Evolutionary conservation across 768 basidiomycete genomes (phyloP).

Genomic region (Podaxis sp.): DNA sequence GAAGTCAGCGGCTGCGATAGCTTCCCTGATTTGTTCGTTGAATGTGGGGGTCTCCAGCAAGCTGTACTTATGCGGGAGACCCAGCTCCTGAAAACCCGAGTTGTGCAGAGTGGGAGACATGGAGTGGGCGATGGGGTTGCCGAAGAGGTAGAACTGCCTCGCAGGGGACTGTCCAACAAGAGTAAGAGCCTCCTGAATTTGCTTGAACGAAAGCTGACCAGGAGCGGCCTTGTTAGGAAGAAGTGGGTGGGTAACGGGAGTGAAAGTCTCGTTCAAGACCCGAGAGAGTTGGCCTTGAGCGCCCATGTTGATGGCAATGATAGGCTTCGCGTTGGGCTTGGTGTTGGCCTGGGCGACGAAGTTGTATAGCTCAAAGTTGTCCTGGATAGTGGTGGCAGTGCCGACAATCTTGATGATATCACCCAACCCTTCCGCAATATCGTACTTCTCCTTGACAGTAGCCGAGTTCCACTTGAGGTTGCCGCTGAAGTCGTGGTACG

Average conservation of each 20-base stretch:
- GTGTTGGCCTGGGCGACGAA: slow-evolving; percentile 57
- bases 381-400: slow-evolving; percentile 69
- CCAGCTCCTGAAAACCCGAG: slow-evolving; percentile 75
- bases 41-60: slow-evolving; percentile 74
- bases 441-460: slow-evolving; percentile 66
- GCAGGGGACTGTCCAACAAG: slow-evolving; percentile 78
- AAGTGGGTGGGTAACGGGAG: slow-evolving; percentile 86
- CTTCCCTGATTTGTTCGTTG: slow-evolving; percentile 59
- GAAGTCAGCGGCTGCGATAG: slow-evolving; percentile 68
- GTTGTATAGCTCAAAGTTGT: slow-evolving; percentile 75
- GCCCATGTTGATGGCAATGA: slow-evolving; percentile 96
- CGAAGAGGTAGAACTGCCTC: slow-evolving; percentile 82
- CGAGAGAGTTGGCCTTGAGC: slow-evolving; percentile 86
- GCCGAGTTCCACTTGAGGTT: slow-evolving; percentile 76
- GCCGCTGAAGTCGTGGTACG: slow-evolving; percentile 95
- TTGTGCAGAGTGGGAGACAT: slow-evolving; percentile 95
- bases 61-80: slow-evolving; percentile 80
- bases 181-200: slow-evolving; percentile 81
- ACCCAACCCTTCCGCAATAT: slow-evolving; percentile 60
- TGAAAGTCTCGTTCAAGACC: slow-evolving; percentile 81
- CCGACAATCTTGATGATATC: slow-evolving; percentile 94
- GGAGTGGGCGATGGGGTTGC: slow-evolving; percentile 83
- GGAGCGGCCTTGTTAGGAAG: slow-evolving; percentile 89
- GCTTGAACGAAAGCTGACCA: slow-evolving; percentile 85
- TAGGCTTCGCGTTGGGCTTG: slow-evolving; percentile 61